These are phyloP conservation scores for Herpetospermum pedunculosum DNA, from an alignment of 306 rosid genomes.

Conservation along the genomic window DNA sequence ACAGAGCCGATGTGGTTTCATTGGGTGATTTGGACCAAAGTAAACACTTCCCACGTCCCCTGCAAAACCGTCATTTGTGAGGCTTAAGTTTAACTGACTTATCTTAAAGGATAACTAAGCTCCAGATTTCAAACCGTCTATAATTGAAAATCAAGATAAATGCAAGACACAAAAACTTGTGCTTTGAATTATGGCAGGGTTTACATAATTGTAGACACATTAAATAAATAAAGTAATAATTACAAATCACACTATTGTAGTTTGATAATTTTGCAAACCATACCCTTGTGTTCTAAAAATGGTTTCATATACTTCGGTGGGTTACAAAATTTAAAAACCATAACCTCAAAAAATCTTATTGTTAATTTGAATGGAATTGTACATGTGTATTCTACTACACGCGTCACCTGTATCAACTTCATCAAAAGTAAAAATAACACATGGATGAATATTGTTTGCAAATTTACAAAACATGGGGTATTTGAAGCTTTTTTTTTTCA, in stretches of 20 bases:
- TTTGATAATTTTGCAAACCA: background rate
- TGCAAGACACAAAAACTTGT: background rate
- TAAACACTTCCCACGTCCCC: conserved; percentile 97
- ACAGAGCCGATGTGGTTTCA: conserved; percentile 97
- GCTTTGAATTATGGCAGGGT: background rate
- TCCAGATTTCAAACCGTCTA: background rate
- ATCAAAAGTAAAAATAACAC: background rate
- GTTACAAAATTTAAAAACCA: background rate
- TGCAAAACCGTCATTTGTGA: conserved; percentile 24
- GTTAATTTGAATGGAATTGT: background rate
- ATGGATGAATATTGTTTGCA: background rate
- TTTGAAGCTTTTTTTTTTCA: too few relatives aligned
- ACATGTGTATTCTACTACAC: background rate
- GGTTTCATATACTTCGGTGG: background rate
- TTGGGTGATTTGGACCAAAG: conserved; percentile 96
- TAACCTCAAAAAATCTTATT: background rate
- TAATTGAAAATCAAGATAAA: background rate
- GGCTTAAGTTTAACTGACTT: background rate
- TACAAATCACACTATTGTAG: background rate
- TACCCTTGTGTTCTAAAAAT: background rate
- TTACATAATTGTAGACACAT: background rate
- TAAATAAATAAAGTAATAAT: background rate
- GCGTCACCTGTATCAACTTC: background rate
- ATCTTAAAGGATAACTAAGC: background rate
- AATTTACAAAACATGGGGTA: background rate